phyloP scores from a whole-genome alignment of 805 yeast genomes.

The Dipodascopsis tothii region DNA sequence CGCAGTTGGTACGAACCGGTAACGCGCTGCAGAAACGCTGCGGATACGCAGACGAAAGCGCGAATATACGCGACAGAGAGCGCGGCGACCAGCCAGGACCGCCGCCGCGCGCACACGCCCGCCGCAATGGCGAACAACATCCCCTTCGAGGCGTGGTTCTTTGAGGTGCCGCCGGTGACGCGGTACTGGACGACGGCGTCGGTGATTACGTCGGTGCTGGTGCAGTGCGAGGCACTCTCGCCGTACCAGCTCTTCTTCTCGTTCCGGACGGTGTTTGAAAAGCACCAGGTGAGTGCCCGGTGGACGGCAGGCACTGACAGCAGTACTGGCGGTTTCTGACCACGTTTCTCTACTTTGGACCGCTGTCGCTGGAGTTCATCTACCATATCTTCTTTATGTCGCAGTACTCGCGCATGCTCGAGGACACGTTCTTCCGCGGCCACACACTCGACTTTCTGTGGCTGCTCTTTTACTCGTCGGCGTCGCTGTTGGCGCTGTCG shows the following conservation, averaged over 20 bases:
- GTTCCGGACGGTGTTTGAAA: conserved; percentile 32
- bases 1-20: too few species aligned
- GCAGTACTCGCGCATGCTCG: conserved; percentile 37
- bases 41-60: too few species aligned
- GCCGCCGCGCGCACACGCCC: background rate
- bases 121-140: conserved; percentile 27
- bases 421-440: conserved; percentile 30
- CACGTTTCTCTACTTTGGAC: conserved; percentile 39
- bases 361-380: conserved; percentile 34
- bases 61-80: too few species aligned
- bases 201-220: conserved; percentile 31
- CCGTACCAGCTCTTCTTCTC: conserved; percentile 33
- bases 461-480: conserved; percentile 32
- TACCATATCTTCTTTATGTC: conserved; percentile 34
- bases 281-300: conserved; percentile 23
- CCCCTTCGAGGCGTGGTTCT: conserved; percentile 36
- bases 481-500: conserved; percentile 30
- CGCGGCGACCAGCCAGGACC: too few species aligned
- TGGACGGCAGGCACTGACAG: background rate
- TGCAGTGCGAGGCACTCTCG: conserved; percentile 33
- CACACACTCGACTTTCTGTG: conserved; percentile 36
- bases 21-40: too few species aligned
- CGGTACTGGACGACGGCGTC: conserved; percentile 34
- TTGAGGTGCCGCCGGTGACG: conserved; percentile 44
- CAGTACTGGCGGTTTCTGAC: conserved; percentile 39